These are phyloP conservation scores for Nicotiana otophora DNA, from an alignment of 257 asterid genomes.

Conservation along the genomic window DNA sequence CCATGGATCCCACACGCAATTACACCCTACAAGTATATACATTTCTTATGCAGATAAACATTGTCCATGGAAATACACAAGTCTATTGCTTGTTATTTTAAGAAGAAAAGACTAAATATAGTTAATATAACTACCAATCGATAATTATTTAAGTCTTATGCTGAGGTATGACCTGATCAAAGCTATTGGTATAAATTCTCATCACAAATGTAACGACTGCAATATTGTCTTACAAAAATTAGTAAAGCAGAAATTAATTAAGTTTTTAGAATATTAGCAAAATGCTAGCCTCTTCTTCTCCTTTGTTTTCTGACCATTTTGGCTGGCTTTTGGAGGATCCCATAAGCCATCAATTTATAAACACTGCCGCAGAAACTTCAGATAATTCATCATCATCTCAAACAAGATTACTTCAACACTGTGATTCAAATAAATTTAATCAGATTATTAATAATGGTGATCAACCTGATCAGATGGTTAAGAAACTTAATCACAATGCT, in stretches of 20 bases:
- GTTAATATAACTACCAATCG: too few relatives aligned
- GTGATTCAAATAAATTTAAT: slow-evolving; percentile 4
- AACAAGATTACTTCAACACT: not conserved
- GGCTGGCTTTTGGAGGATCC: slow-evolving; percentile 1
- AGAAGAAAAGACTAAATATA: not conserved
- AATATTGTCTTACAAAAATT: not conserved
- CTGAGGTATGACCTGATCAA: not conserved
- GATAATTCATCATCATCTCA: not conserved
- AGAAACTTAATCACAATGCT: slow-evolving; percentile 73
- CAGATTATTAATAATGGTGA: not conserved
- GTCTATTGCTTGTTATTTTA: not conserved
- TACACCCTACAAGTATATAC: not conserved
- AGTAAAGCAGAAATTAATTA: not conserved
- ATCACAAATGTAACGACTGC: not conserved
- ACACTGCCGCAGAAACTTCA: not conserved
- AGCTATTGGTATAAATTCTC: not conserved
- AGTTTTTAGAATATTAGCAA: not conserved
- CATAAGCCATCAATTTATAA: not conserved
- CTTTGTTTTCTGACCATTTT: not conserved
- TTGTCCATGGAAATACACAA: not conserved
- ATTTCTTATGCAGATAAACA: not conserved
- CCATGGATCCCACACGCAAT: not conserved
- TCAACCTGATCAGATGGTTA: slow-evolving; percentile 12
- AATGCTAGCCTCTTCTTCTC: not conserved
- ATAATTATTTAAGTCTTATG: not conserved